Base-by-base conservation (phyloP, 2,329 filamentous ascomycete genomes). In the Verticillium tricorpus region DNA sequence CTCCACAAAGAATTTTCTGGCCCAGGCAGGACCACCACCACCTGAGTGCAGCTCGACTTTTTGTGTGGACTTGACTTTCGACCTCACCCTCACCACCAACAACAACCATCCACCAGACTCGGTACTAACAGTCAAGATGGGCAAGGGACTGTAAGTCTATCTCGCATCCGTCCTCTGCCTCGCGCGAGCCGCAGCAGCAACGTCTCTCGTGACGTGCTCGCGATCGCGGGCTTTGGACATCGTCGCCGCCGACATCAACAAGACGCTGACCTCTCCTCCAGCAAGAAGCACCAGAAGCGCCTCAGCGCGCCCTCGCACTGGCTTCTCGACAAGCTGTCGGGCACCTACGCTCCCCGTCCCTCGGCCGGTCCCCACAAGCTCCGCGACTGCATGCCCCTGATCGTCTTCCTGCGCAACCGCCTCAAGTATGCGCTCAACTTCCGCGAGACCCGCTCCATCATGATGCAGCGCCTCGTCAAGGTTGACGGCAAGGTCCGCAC, bases 201-300 rank as follows among this genome's bases (percentile, higher is more conserved):
- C 6, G 28, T 28, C 28, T 6, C 4, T 28, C 28, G 19, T 8
- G 39, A 45, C 39, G 39, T 15, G 39, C 45, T 52, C 45, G 19
- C 45, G 11, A 25, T 52, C 19, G 9, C 37, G 31, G 52, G 6
- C 31, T 25, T 39, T 22, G 39, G 22, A 28, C 32, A 8, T 40
- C 32, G 40, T 25, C n/a, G 31, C 7, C 2, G 31, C 11, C 19
- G 25, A 32, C 25, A 66, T 67, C 22, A 56, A 56, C 66, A 70
- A 68, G 67, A 60, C 65, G 67, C 70, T 76, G 71, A 72, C 78
- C 71, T 71, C 32, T 67, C 67, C 67, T 70, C 76, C 77, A 93
- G 90, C 83, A 96, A 95, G 89, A 97, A 97, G 91, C 95, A 99
- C 85, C 94, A 98, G 85, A 98, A 99, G 93, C 93, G 95, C 87